A percentile compares a stretch with the other conserved stretches of the same genome.
These are phyloP conservation scores for Serendipita sp. DNA, from an alignment of 768 basidiomycete genomes.

Conservation along the genomic window DNA sequence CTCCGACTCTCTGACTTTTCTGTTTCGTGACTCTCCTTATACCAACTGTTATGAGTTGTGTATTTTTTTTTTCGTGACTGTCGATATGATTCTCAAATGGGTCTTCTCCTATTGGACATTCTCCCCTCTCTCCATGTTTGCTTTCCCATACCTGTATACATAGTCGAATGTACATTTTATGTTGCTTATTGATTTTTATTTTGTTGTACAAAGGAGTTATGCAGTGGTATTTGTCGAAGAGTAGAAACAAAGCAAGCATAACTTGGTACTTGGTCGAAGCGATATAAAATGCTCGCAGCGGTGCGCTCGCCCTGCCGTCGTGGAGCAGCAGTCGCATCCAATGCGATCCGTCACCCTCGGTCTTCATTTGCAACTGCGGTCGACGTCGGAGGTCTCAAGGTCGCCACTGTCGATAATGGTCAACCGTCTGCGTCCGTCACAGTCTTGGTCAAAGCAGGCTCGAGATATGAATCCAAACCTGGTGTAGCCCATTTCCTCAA, in stretches of 20 bases:
- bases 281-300: not conserved
- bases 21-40: no score
- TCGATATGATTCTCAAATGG: no score
- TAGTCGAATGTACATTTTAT: no score
- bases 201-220: no score
- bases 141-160: no score
- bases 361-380: constrained; percentile 63
- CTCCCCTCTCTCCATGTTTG: no score
- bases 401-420: constrained; percentile 69
- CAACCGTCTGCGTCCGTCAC: constrained; percentile 77
- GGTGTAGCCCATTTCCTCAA: constrained; percentile 90
- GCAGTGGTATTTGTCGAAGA: no score
- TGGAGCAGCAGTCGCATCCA: not conserved
- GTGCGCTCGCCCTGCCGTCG: not conserved
- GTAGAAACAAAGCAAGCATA: not conserved
- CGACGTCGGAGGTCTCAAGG: constrained; percentile 66
- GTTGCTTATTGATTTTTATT: no score
- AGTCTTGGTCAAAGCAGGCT: constrained; percentile 83
- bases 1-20: no score
- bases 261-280: not conserved
- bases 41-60: no score
- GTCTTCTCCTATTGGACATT: no score
- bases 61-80: no score
- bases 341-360: not conserved
- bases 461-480: constrained; percentile 71